Evolutionary conservation across 2,329 filamentous ascomycete genomes (phyloP).

Genomic region (Didymella pomorum): DNA sequence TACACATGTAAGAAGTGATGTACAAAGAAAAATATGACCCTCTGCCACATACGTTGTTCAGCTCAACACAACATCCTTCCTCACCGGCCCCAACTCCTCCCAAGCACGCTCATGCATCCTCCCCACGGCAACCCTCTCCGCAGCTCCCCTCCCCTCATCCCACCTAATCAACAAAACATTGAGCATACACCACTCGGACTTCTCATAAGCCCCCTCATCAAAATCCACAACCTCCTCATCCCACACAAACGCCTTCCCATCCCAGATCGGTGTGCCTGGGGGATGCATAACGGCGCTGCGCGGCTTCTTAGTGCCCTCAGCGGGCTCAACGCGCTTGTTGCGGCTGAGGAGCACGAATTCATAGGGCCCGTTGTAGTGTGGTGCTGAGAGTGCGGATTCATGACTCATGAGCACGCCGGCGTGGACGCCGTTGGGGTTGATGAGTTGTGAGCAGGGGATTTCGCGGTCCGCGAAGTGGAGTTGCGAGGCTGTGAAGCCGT

Average conservation of each 20-base stretch:
- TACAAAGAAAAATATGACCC: neutral
- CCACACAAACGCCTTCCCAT: conserved; percentile 38
- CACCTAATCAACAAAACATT: conserved; percentile 47
- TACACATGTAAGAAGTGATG: too few species aligned
- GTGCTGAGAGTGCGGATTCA: conserved; percentile 30
- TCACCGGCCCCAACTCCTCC: conserved; percentile 27
- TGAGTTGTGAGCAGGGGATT: conserved; percentile 39
- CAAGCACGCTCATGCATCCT: conserved; percentile 47
- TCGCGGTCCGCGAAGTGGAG: conserved; percentile 29
- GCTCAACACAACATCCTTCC: conserved; percentile 37
- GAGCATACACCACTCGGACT: conserved; percentile 43
- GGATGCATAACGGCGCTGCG: conserved; percentile 36
- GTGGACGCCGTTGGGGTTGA: conserved; percentile 31
- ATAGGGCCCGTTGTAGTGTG: conserved; percentile 31
- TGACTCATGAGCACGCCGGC: conserved; percentile 47
- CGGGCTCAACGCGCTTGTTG: conserved; percentile 35
- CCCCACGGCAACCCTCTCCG: conserved; percentile 42
- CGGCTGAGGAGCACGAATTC: conserved; percentile 43
- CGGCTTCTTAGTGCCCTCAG: conserved; percentile 23
- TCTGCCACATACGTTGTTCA: conserved; percentile 11
- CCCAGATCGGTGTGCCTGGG: conserved; percentile 46
- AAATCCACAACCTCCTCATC: conserved; percentile 39
- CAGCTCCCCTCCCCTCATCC: conserved; percentile 29
- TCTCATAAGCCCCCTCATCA: conserved; percentile 31
- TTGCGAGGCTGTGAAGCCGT: conserved; percentile 38